Evolutionary conservation across 2,329 filamentous ascomycete species (phyloP).

Genomic region (Colletotrichum incanum): DNA sequence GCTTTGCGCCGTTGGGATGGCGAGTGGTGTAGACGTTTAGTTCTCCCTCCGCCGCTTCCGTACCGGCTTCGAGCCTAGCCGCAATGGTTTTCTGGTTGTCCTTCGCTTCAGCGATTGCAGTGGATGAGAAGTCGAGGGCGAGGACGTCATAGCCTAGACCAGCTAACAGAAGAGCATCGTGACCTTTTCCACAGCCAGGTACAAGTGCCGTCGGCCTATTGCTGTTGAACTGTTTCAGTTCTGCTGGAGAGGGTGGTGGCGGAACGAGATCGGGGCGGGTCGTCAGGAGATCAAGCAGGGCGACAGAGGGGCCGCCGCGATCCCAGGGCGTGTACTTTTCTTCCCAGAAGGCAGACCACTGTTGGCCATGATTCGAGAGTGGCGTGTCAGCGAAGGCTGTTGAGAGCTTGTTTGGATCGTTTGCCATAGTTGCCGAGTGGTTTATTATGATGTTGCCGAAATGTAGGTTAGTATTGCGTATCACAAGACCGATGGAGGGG

Average conservation of each 20-base stretch:
- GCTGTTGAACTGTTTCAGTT: background rate
- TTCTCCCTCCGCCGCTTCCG: constrained; percentile 57
- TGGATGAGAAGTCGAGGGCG: constrained; percentile 78
- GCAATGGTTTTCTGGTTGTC: constrained; percentile 55
- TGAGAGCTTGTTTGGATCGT: constrained; percentile 48
- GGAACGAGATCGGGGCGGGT: constrained; percentile 63
- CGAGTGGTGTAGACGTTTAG: constrained; percentile 60
- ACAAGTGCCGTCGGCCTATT: constrained; percentile 70
- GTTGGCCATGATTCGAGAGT: constrained; percentile 53
- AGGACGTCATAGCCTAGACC: constrained; percentile 83
- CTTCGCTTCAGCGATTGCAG: constrained; percentile 62
- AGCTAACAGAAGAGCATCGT: constrained; percentile 84
- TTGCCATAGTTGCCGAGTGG: constrained; percentile 44
- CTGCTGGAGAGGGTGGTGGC: background rate
- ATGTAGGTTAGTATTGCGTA: background rate
- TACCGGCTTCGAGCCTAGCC: constrained; percentile 39
- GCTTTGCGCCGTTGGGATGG: constrained; percentile 55
- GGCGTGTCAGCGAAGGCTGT: constrained; percentile 54
- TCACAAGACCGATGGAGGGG: background rate
- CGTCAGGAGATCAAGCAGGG: constrained; percentile 67
- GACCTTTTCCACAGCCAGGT: constrained; percentile 86
- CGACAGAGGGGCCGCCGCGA: constrained; percentile 66
- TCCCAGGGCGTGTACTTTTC: constrained; percentile 69
- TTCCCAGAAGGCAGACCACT: constrained; percentile 67
- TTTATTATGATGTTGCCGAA: background rate